Percentiles rank a stretch among this genome's conserved stretches.
These are phyloP conservation scores for Linnemannia hyalina DNA, from an alignment of 192 early-diverging fungal genomes.

Conservation along the genomic window DNA sequence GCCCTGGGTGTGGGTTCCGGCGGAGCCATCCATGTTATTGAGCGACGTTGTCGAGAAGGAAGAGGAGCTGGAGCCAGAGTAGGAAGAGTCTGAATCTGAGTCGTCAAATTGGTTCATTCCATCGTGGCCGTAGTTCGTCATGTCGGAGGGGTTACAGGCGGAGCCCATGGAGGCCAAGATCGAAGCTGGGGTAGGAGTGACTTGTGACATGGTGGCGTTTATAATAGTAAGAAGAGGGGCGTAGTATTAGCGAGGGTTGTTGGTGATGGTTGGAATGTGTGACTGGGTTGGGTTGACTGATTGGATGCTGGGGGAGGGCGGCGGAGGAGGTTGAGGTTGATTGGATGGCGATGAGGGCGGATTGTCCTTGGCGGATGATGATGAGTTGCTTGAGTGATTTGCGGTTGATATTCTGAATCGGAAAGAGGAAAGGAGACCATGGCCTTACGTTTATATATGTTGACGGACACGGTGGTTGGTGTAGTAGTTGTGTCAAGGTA, in stretches of 20 bases:
- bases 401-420: constrained; percentile 5
- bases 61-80: constrained; percentile 43
- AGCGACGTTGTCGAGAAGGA: constrained; percentile 28
- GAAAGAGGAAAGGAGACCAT: background rate
- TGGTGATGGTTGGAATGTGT: background rate
- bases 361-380: background rate
- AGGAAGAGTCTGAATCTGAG: constrained; percentile 46
- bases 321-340: background rate
- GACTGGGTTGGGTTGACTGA: too few species aligned
- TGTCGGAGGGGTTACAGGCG: constrained; percentile 18
- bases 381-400: background rate
- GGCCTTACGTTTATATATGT: constrained; percentile 34
- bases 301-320: background rate
- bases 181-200: constrained; percentile 53
- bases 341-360: background rate
- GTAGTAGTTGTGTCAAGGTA: constrained; percentile 20
- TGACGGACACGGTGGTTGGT: constrained; percentile 7
- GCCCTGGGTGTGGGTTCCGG: background rate
- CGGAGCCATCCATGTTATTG: background rate
- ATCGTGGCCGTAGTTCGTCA: constrained; percentile 31
- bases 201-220: constrained; percentile 30
- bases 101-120: constrained; percentile 42
- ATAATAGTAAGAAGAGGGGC: background rate
- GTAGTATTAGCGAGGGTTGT: background rate
- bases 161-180: constrained; percentile 46